phyloP scores from a whole-genome alignment of 2,329 filamentous ascomycete genomes.

The Dryadomyces quercivorus region DNA sequence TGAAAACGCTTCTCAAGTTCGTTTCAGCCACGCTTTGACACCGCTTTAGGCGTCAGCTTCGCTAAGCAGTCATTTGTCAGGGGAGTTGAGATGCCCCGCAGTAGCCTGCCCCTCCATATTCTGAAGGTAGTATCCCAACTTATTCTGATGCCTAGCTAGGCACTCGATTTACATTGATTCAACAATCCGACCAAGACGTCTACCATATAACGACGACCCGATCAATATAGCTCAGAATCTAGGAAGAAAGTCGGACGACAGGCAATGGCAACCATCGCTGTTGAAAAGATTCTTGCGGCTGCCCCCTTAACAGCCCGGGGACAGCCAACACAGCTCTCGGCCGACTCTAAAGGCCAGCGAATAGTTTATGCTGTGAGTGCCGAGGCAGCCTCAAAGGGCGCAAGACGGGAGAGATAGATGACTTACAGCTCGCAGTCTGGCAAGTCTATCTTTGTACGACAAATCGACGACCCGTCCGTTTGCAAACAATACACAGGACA shows the following conservation, averaged over 20 bases:
- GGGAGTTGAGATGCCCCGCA: constrained; percentile 15
- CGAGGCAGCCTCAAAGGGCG: not conserved
- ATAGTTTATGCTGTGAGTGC: constrained; percentile 77
- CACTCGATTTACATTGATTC: not conserved
- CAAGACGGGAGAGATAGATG: not conserved
- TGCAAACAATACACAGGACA: constrained; percentile 89
- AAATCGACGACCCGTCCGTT: constrained; percentile 76
- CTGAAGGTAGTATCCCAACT: not conserved
- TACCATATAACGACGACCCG: no score
- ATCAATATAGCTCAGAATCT: not conserved
- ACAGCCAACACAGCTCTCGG: constrained; percentile 77
- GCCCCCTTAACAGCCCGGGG: constrained; percentile 74
- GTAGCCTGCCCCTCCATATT: constrained; percentile 10
- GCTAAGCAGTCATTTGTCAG: not conserved
- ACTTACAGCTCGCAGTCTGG: constrained; percentile 49
- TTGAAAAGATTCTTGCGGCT: constrained; percentile 68
- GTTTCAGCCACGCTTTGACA: constrained; percentile 14
- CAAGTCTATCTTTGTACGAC: constrained; percentile 93
- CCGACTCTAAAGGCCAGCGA: constrained; percentile 78
- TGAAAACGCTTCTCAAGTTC: constrained; percentile 5
- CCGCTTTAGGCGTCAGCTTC: constrained; percentile 11
- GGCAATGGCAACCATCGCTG: constrained; percentile 29
- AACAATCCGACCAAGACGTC: not conserved
- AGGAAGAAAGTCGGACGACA: not conserved
- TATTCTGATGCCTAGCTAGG: not conserved